A percentile compares a stretch with the other conserved stretches of the same genome.
Conservation (phyloP, 2,329 filamentous ascomycete species). For the Apiospora phragmitis region DNA sequence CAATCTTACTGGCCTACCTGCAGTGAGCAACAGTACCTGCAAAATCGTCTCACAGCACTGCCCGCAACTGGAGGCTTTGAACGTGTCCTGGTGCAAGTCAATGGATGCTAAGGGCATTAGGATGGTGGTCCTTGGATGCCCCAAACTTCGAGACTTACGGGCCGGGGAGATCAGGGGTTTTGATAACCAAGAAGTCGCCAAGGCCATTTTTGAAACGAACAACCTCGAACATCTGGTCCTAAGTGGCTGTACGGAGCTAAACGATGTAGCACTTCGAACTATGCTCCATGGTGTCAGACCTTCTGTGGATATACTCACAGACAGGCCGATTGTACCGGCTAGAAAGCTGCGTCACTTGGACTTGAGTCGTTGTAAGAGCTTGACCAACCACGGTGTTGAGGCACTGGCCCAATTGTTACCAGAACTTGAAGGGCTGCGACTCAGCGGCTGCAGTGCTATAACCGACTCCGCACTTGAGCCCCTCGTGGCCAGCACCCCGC, state of each 20-base stretch:
- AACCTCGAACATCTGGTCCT: constrained; percentile 80
- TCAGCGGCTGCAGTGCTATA: constrained; percentile 75
- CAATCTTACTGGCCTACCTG: constrained; percentile 79
- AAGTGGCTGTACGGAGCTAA: constrained; percentile 76
- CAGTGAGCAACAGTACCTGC: constrained; percentile 82
- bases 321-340: constrained; percentile 72
- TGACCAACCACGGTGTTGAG: constrained; percentile 74
- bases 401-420: constrained; percentile 74
- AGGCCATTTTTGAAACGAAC: constrained; percentile 76
- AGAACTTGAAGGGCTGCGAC: constrained; percentile 76
- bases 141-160: constrained; percentile 73
- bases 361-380: constrained; percentile 71
- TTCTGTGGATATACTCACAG: constrained; percentile 78
- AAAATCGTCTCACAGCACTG: constrained; percentile 83
- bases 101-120: constrained; percentile 77
- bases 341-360: constrained; percentile 83
- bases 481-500: constrained; percentile 73
- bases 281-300: constrained; percentile 77
- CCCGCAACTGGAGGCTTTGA: constrained; percentile 77
- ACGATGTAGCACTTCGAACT: constrained; percentile 69
- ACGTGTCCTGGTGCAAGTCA: constrained; percentile 90
- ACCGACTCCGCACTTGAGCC: constrained; percentile 72
- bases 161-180: constrained; percentile 83
- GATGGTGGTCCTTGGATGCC: constrained; percentile 71
- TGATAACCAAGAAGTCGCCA: constrained; percentile 70